These are phyloP conservation scores for Pharnaceum exiguum DNA, from an alignment of 148 eudicot species.

Conservation along the genomic window DNA sequence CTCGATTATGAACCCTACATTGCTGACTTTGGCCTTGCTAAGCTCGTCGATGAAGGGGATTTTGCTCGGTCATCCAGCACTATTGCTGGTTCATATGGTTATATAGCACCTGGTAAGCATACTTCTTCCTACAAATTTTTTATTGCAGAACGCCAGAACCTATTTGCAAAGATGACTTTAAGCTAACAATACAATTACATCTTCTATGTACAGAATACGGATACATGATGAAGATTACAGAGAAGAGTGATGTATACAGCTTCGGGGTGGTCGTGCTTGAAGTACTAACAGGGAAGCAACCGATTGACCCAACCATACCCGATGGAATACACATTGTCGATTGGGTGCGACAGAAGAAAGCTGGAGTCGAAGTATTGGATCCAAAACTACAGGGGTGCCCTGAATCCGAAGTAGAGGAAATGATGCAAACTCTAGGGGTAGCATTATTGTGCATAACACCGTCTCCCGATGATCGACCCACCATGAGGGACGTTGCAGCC, in stretches of 20 bases:
- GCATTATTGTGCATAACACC: conserved; percentile 64
- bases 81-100: conserved; percentile 84
- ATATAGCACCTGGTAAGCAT: conserved; percentile 77
- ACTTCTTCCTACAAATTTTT: not conserved
- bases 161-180: not conserved
- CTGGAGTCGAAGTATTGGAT: conserved; percentile 47
- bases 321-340: conserved; percentile 75
- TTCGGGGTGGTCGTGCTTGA: conserved; percentile 75
- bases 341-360: conserved; percentile 64
- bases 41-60: conserved; percentile 69
- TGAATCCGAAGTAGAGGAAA: conserved; percentile 63
- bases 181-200: not conserved
- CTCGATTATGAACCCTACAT: conserved; percentile 72
- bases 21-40: conserved; percentile 88
- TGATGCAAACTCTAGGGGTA: conserved; percentile 64
- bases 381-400: conserved; percentile 44
- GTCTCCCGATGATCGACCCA: conserved; percentile 65
- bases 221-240: conserved; percentile 80
- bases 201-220: conserved; percentile 53
- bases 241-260: conserved; percentile 81
- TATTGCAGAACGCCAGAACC: not conserved
- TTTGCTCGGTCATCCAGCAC: conserved; percentile 62
- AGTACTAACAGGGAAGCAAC: conserved; percentile 75
- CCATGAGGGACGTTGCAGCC: conserved; percentile 80
- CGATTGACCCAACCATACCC: conserved; percentile 80